These are phyloP conservation scores for Phytophthora pistaciae DNA, from an alignment of 352 stramenopile species.

Conservation along the genomic window DNA sequence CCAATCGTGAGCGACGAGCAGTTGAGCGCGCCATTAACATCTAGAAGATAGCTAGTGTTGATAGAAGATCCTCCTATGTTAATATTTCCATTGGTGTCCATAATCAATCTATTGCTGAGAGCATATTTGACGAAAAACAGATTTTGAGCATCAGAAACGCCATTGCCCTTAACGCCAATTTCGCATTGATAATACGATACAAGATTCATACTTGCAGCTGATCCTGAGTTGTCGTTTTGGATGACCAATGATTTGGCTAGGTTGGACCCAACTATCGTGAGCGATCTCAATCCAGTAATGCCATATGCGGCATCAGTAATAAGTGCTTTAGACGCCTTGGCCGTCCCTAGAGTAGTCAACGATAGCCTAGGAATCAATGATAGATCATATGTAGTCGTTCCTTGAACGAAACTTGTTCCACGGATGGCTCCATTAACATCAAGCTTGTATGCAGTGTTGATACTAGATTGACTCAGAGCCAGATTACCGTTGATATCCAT, in stretches of 20 bases:
- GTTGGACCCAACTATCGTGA: background rate
- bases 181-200: background rate
- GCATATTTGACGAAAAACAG: background rate
- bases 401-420: too few relatives aligned
- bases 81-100: background rate
- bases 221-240: background rate
- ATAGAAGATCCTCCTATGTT: too few relatives aligned
- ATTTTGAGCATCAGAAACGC: background rate
- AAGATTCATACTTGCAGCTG: background rate
- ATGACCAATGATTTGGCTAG: too few relatives aligned
- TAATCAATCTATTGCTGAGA: background rate
- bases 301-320: background rate
- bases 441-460: too few relatives aligned
- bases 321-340: background rate
- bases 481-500: too few relatives aligned
- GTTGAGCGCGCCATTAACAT: background rate
- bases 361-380: too few relatives aligned
- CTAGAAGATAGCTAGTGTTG: background rate
- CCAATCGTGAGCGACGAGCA: background rate
- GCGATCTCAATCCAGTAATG: background rate
- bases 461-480: fast-evolving
- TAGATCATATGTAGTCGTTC: too few relatives aligned
- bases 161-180: background rate
- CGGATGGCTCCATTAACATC: too few relatives aligned
- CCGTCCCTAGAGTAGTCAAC: background rate